These are phyloP conservation scores for Didymella lethalis DNA, from an alignment of 2,329 filamentous ascomycete species.

Conservation along the genomic window DNA sequence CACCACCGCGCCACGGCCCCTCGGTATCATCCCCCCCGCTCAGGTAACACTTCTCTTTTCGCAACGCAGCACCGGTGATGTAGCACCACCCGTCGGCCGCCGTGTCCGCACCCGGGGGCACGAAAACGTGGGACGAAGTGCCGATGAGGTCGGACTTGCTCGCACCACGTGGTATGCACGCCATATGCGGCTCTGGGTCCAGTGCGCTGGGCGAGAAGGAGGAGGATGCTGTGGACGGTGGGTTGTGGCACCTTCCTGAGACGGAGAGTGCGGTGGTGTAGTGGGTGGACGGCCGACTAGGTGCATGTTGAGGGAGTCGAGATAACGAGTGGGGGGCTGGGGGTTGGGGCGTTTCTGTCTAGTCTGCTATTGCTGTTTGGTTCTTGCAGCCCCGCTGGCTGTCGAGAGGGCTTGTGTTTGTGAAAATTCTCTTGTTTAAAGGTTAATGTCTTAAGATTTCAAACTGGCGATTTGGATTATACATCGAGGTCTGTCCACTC, in stretches of 20 bases:
- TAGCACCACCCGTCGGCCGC: neutral
- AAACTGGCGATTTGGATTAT: neutral
- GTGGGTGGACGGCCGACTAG: neutral
- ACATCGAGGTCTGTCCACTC: neutral
- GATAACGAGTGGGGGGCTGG: neutral
- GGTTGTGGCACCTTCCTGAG: slow-evolving; percentile 7
- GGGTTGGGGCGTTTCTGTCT: neutral
- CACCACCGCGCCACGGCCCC: neutral
- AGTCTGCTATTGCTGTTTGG: too few species aligned
- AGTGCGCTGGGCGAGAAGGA: slow-evolving; percentile 3
- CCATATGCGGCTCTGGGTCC: slow-evolving; percentile 15
- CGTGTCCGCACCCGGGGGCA: slow-evolving; percentile 4
- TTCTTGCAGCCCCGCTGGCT: too few species aligned
- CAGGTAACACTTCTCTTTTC: neutral
- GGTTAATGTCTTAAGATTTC: too few species aligned
- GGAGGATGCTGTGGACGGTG: neutral
- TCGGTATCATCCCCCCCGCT: neutral
- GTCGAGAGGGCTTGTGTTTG: too few species aligned
- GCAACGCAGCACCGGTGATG: neutral
- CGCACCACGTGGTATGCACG: slow-evolving; percentile 14
- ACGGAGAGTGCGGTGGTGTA: neutral
- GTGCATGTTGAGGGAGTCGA: neutral
- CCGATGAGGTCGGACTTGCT: neutral
- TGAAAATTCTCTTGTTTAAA: too few species aligned
- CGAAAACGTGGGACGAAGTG: slow-evolving; percentile 6